These are phyloP conservation scores for Cladorrhinum samala DNA, from an alignment of 495 filamentous ascomycete species.

Conservation along the genomic window DNA sequence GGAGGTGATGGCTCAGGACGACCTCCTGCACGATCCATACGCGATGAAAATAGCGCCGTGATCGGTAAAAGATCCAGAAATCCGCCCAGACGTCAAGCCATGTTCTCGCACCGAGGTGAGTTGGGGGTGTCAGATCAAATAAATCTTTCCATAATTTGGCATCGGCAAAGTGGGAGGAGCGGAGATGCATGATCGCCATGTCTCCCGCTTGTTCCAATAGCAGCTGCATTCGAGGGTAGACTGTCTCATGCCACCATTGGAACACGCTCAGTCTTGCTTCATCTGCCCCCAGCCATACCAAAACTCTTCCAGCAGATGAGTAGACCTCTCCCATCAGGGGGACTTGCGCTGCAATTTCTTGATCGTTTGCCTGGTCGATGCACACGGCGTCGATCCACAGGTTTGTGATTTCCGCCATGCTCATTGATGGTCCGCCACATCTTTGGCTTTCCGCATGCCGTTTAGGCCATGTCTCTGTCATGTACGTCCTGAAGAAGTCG, in stretches of 20 bases:
- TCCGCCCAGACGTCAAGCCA: conserved; percentile 7
- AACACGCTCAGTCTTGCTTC: conserved; percentile 4
- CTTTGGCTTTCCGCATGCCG: background rate
- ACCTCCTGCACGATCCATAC: conserved; percentile 16
- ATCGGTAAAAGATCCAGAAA: conserved; percentile 9
- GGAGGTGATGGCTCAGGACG: conserved; percentile 5
- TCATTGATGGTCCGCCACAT: background rate
- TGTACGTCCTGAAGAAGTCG: conserved; percentile 8
- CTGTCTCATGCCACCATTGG: conserved; percentile 6
- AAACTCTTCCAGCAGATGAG: conserved; percentile 11
- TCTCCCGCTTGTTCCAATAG: background rate
- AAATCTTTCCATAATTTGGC: conserved; percentile 6
- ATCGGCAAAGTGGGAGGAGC: conserved; percentile 5
- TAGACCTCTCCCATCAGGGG: conserved; percentile 25
- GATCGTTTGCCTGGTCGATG: conserved; percentile 20
- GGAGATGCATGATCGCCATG: background rate
- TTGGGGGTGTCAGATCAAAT: conserved; percentile 1
- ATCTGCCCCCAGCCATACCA: conserved; percentile 10
- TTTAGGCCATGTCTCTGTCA: background rate
- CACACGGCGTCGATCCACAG: conserved; percentile 24
- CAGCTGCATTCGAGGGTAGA: background rate
- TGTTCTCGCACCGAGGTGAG: background rate
- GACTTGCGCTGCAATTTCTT: conserved; percentile 22
- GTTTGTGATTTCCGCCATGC: background rate
- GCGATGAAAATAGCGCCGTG: conserved; percentile 12